Base-by-base conservation (phyloP, 108 stramenopile genomes). In the Stephanodiscus minutulus region DNA sequence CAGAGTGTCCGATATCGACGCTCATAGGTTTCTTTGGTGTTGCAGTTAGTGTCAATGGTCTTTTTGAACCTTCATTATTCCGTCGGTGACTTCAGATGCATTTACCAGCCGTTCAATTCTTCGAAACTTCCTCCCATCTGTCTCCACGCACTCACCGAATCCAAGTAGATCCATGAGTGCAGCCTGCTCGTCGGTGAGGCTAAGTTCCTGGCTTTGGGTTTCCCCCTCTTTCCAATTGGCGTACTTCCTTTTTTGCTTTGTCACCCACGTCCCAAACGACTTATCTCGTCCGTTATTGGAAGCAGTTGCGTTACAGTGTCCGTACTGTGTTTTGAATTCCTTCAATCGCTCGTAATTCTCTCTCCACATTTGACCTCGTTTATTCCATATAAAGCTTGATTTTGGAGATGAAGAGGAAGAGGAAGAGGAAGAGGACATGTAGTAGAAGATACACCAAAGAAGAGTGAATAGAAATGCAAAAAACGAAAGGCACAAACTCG, bases 341-440 rank as follows among this genome's bases (percentile, higher is more conserved):
- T 74, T 74, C n/a, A 74, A 39, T 58, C 52, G 44, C 27, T 74
- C 64, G 46, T 60, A 74, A 50, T 74, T 74, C 11, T 74, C 73
- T 44, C 47, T 58, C 73, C 73, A 74, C 48, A 66, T 35, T 13
- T 66, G 55, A n/a, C 73, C 73, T 29, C 27, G 15, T 41, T 60
- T 74, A 39, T 74, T 56, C 73, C 73, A 74, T 12, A 74, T 65
- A 52, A 74, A 73, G n/a, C 72, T 73, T 27, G 46, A 6, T 18
- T 24, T 24, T 33, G 6, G 20, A n/a, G 47, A 31, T 7, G 33
- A 21, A 41, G 3, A 63, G 22, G 5, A 11, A 37, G 9, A 68
- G 41, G 5, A 24, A 5, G n/a, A n/a, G n/a, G n/a, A n/a, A n/a
- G n/a, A n/a, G n/a, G n/a, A n/a, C n/a, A n/a, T n/a, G n/a, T n/a